Conservation (phyloP, 192 early-diverging fungal species). For the Backusella tarrabulga region DNA sequence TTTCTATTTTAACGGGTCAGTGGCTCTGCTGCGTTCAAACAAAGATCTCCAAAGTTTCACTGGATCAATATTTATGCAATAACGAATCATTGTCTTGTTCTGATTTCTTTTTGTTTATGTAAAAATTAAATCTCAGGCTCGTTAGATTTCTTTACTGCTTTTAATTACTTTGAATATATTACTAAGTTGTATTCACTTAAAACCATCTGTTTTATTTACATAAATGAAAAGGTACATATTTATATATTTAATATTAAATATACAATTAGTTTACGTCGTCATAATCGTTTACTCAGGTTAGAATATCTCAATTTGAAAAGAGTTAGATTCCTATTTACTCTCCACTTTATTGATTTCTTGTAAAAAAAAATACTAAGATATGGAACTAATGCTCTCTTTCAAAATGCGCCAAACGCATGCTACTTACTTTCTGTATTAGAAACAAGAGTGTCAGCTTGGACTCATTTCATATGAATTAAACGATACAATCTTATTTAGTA, state of each 20-base stretch:
- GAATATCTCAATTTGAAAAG: background rate
- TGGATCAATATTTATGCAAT: slow-evolving; percentile 18
- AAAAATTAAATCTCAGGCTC: background rate
- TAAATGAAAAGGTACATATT: background rate
- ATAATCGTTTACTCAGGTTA: background rate
- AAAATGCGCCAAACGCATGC: background rate
- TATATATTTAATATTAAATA: background rate
- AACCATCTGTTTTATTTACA: background rate
- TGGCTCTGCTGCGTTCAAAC: slow-evolving; percentile 20
- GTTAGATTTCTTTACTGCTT: background rate
- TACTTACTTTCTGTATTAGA: background rate
- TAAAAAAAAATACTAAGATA: background rate
- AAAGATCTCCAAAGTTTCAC: slow-evolving; percentile 27
- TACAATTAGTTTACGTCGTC: background rate
- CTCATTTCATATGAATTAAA: background rate
- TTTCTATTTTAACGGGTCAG: slow-evolving; percentile 21
- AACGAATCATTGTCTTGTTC: background rate
- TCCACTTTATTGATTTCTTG: background rate
- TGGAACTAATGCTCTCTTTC: background rate
- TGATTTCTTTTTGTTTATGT: background rate
- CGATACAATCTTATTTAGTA: background rate
- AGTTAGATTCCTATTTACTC: background rate
- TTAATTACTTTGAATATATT: background rate
- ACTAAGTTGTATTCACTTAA: background rate
- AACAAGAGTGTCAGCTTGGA: background rate